Conservation (phyloP, 75 land plant species). For the Sequoia sempervirens region DNA sequence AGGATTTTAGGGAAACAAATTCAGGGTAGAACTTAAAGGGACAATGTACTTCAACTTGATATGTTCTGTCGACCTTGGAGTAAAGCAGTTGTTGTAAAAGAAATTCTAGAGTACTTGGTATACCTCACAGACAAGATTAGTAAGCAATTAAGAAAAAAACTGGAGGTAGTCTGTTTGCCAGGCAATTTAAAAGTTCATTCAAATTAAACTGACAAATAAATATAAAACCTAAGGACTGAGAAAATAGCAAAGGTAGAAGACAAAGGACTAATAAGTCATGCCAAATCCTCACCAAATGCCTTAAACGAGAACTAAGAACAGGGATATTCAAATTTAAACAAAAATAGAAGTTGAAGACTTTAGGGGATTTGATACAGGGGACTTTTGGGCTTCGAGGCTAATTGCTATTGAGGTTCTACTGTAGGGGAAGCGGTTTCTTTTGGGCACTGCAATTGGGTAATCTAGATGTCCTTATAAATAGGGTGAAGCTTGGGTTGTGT, state of each 20-base stretch:
- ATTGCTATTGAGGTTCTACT: background rate
- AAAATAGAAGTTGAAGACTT: background rate
- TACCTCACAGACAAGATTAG: background rate
- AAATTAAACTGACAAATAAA: background rate
- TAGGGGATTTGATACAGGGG: background rate
- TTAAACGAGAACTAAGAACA: background rate
- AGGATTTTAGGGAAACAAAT: background rate
- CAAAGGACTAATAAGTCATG: background rate
- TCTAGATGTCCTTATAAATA: background rate
- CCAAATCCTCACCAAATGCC: background rate
- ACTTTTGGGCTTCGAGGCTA: background rate
- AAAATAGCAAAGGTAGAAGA: background rate
- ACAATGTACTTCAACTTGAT: background rate
- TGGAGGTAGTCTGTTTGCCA: background rate
- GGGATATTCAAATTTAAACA: background rate
- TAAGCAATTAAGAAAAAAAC: background rate
- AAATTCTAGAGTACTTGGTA: background rate
- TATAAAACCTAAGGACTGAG: background rate
- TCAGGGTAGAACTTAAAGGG: background rate
- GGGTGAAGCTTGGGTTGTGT: background rate
- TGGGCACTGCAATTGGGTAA: background rate
- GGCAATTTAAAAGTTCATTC: background rate
- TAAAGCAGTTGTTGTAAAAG: background rate
- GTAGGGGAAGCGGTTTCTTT: background rate
- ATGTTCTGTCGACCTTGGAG: background rate